Percentiles rank a stretch among this genome's conserved stretches.
phyloP scores from a whole-genome alignment of 2,329 filamentous ascomycete genomes.

The Volutella citrinella region DNA sequence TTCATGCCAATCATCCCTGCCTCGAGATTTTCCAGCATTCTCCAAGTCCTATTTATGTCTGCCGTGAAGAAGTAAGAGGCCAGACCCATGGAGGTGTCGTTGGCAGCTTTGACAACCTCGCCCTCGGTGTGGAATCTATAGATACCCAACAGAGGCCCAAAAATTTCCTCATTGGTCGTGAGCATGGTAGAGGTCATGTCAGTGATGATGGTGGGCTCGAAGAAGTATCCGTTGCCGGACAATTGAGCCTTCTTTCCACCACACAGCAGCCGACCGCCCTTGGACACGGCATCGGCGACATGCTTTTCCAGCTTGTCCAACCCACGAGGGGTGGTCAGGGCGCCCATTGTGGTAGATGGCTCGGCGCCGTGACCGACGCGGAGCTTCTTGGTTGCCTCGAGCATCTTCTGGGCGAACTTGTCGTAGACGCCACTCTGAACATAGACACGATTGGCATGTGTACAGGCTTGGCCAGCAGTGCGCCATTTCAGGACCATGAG shows the following conservation, averaged over 20 bases:
- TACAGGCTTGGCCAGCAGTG: too few species aligned
- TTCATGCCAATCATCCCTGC: slow-evolving; percentile 7
- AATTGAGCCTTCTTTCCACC: too few species aligned
- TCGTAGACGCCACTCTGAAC: too few species aligned
- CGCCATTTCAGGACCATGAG: too few species aligned
- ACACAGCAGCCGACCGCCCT: not conserved
- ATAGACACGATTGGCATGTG: too few species aligned
- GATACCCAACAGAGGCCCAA: not conserved
- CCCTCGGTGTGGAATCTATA: slow-evolving; percentile 2
- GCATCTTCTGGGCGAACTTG: too few species aligned
- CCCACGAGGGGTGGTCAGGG: too few species aligned
- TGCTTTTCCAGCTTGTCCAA: not conserved
- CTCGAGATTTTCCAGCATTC: slow-evolving; percentile 3
- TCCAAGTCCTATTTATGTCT: slow-evolving; percentile 1
- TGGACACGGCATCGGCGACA: not conserved
- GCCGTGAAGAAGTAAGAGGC: slow-evolving; percentile 4
- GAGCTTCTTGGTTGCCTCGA: too few species aligned
- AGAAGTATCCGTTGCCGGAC: slow-evolving; percentile 8
- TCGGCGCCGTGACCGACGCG: too few species aligned
- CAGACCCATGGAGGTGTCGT: slow-evolving; percentile 3
- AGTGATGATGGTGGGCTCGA: slow-evolving; percentile 3
- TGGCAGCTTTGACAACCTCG: slow-evolving; percentile 2
- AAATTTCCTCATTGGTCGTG: slow-evolving; percentile 2
- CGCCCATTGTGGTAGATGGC: too few species aligned
- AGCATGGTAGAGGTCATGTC: slow-evolving; percentile 1